Evolutionary conservation across 2,329 filamentous ascomycete species (phyloP), one percentile per base, ranked within the genome.

Genomic region (Verticillium tricorpus): DNA sequence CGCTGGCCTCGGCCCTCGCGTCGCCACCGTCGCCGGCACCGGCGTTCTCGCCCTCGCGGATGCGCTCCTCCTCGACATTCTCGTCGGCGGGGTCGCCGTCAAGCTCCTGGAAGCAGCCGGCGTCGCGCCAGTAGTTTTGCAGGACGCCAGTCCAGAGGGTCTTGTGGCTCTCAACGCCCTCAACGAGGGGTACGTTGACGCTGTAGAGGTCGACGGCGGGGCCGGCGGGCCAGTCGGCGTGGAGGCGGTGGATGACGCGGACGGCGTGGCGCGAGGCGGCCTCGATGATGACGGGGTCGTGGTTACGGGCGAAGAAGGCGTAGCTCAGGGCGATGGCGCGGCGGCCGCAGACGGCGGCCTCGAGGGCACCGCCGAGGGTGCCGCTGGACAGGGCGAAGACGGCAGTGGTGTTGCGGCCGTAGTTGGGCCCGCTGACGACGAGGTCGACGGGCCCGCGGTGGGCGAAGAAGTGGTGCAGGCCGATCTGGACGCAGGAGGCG

Each of bases 41-140:
- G 28, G 28, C 28, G 28, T 28, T 28, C 28, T 28, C 28, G 28
- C 28, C 85, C 71, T 90, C 85, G 56, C 93, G 84, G 65, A 96
- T 89, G 66, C 82, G 82, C 68, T 87, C 83, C 77, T 97, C 93
- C 67, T 91, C 88, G 67, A 89, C 83, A 17, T 86, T 85, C 61
- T 87, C 84, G 59, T 89, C 86, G 4, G 83, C 85, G 2, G 82
- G 80, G 14, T 85, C 83, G 56, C 88, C 85, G 58, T 90, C 88
- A 34, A 94, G 82, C 72, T 92, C 93, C 68, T 92, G 83, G 75
- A 97, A 98, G 71, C 92, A 97, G 62, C 90, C 91, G 3, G 90
- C 91, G n/a, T 84, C 82, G 22, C 80, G 81, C 95, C 95, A 99
- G 71, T 89, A 88, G 74, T 98, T 99, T 77, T 97, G 92, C 70